Base-by-base conservation (phyloP, 2,329 filamentous ascomycete genomes). In the Epichloe aotearoae region DNA sequence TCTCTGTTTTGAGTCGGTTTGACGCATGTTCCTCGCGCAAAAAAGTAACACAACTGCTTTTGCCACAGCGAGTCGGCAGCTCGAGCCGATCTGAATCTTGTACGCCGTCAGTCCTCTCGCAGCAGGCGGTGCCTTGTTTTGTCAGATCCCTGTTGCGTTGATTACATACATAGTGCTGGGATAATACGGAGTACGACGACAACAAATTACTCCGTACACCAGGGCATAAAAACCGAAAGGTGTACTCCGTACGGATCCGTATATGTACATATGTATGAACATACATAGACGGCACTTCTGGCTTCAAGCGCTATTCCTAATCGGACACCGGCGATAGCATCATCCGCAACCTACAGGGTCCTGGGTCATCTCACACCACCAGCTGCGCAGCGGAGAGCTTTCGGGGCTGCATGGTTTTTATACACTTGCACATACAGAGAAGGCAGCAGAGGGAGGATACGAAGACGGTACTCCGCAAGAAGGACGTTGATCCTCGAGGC, bases 41-140 rank as follows among this genome's bases (percentile, higher is more conserved):
- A 42, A 30, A 12, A 30, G 42, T 42, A 19, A 38, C 38, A 43
- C 39, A 38, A 37, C 23, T 40, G 34, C 15, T 39, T 39, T 6
- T 48, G 39, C 41, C 39, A 30, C 50, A 34, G 36, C 39, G 30
- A 44, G 45, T 51, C 50, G 50, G 50, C 17, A 47, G 45, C 41
- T 39, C 23, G 46, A 49, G 37, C 46, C 50, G 50, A 49, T 49
- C 50, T 49, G 41, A 40, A 41, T 30, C 41, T 30, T 37, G 41
- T 42, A 42, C 46, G 14, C 36, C 38, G 34, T 39, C 30, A 26
- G 45, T 26, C 17, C n/a, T 51, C 36, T 43, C 46, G 46, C 45
- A 50, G 39, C 50, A 47, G 14, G 46, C 5, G 37, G 14, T 30
- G 4, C 15, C 10, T 33, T 8, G 23, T 34, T 20, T 10, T 41